These are phyloP conservation scores for Poterioochromonas sp. DNA, from an alignment of 352 stramenopile genomes.

Conservation along the genomic window DNA sequence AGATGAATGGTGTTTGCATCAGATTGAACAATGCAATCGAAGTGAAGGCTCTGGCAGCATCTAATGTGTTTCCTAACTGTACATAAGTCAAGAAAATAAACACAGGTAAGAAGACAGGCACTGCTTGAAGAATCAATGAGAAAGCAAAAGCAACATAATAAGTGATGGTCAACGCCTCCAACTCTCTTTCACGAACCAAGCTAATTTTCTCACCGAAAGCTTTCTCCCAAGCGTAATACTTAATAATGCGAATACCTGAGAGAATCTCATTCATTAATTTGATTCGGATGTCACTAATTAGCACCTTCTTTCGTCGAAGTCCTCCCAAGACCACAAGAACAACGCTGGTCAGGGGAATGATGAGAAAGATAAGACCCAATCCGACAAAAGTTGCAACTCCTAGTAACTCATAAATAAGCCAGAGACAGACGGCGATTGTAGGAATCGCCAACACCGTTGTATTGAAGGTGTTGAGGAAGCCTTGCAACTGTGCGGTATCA, in stretches of 20 bases:
- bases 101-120: conserved; percentile 44
- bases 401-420: conserved; percentile 36
- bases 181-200: conserved; percentile 42
- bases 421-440: conserved; percentile 8
- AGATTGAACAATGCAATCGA: conserved; percentile 61
- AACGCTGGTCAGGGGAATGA: background rate
- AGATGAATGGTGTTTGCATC: conserved; percentile 42
- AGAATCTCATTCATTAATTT: conserved; percentile 37
- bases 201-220: conserved; percentile 37
- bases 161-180: conserved; percentile 37
- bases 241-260: conserved; percentile 48
- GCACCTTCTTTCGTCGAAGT: background rate
- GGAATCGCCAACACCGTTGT: background rate
- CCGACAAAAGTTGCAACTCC: conserved; percentile 12
- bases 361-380: background rate
- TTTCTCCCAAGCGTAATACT: conserved; percentile 49
- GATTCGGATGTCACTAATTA: conserved; percentile 19
- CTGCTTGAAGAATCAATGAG: conserved; percentile 40
- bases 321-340: background rate
- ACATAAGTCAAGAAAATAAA: conserved; percentile 38
- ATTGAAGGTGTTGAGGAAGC: background rate
- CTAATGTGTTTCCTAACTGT: background rate
- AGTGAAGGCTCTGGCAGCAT: conserved; percentile 57
- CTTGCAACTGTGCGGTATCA: background rate
- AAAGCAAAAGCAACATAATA: conserved; percentile 30